A percentile compares a stretch with the other conserved stretches of the same genome.
Evolutionary conservation across 768 basidiomycete species (phyloP).

Genomic region (Tylopilus balloui): DNA sequence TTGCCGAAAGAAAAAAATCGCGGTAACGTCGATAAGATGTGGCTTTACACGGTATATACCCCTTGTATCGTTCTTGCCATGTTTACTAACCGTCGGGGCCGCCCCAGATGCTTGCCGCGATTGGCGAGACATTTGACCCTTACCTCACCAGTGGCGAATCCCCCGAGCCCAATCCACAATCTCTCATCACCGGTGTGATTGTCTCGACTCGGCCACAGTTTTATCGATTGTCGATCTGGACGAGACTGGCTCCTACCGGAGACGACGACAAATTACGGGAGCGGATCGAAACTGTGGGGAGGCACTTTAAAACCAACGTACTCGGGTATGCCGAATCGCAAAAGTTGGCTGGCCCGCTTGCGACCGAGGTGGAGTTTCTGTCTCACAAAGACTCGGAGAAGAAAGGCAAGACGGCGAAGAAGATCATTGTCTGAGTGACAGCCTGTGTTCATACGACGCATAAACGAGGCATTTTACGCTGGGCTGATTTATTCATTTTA

Average conservation of each 20-base stretch:
- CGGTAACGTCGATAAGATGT: constrained; percentile 83
- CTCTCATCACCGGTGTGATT: constrained; percentile 89
- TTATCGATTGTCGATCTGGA: constrained; percentile 98
- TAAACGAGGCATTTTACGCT: constrained; percentile 14
- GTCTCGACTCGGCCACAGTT: constrained; percentile 92
- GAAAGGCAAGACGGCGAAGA: constrained; percentile 82
- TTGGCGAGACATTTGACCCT: constrained; percentile 98
- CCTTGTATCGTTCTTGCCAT: not conserved
- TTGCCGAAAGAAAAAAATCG: constrained; percentile 94
- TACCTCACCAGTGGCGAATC: constrained; percentile 51
- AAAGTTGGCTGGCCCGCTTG: constrained; percentile 78
- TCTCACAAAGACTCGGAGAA: constrained; percentile 95
- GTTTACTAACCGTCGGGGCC: constrained; percentile 1
- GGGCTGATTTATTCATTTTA: constrained; percentile 32
- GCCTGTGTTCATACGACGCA: constrained; percentile 14
- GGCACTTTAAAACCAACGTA: constrained; percentile 88
- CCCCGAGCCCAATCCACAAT: constrained; percentile 43
- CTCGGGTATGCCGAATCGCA: constrained; percentile 75
- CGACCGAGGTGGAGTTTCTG: constrained; percentile 92
- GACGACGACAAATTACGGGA: constrained; percentile 61
- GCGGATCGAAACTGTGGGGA: constrained; percentile 79
- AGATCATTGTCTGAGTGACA: constrained; percentile 58
- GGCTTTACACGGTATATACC: constrained; percentile 85
- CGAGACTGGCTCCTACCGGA: constrained; percentile 66
- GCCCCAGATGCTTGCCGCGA: constrained; percentile 94